Evolutionary conservation across 176 grass and related monocot genomes (phyloP).

Genomic region (Oryza glaberrima): DNA sequence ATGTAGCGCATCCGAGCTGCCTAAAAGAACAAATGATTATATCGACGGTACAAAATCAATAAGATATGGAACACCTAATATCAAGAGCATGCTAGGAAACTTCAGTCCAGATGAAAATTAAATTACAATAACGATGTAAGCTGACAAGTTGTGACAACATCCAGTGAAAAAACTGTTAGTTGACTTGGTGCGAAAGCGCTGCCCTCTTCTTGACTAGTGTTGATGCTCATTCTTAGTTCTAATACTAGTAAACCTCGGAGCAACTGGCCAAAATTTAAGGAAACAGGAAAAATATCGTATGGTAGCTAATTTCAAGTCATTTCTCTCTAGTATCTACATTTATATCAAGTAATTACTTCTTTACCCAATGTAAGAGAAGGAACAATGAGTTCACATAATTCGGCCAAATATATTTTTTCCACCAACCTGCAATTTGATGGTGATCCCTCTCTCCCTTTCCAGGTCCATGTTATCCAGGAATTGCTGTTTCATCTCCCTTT

Average conservation of each 20-base stretch:
- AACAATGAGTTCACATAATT: not conserved
- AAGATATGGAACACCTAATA: conserved; percentile 18
- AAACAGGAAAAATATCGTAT: not conserved
- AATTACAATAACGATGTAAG: not conserved
- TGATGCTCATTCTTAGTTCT: not conserved
- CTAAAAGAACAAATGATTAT: conserved; percentile 57
- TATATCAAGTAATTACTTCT: conserved; percentile 5
- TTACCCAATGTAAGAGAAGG: conserved; percentile 3
- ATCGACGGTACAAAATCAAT: not conserved
- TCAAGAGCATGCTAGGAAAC: not conserved
- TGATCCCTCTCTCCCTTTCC: conserved; percentile 98
- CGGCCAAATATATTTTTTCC: not conserved
- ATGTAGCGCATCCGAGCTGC: conserved; percentile 95
- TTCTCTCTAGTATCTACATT: not conserved
- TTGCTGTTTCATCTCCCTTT: conserved; percentile 97
- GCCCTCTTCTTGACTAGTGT: not conserved
- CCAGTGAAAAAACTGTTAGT: not conserved
- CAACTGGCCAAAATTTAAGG: not conserved
- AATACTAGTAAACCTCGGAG: not conserved
- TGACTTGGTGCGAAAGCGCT: not conserved
- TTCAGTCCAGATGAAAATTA: not conserved
- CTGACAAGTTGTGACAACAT: not conserved
- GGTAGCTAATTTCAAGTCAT: not conserved
- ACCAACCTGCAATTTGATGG: conserved; percentile 92
- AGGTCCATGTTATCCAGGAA: conserved; percentile 99